These are phyloP conservation scores for Penicillium sp. DNA, from an alignment of 2,329 filamentous ascomycete genomes.

Conservation along the genomic window DNA sequence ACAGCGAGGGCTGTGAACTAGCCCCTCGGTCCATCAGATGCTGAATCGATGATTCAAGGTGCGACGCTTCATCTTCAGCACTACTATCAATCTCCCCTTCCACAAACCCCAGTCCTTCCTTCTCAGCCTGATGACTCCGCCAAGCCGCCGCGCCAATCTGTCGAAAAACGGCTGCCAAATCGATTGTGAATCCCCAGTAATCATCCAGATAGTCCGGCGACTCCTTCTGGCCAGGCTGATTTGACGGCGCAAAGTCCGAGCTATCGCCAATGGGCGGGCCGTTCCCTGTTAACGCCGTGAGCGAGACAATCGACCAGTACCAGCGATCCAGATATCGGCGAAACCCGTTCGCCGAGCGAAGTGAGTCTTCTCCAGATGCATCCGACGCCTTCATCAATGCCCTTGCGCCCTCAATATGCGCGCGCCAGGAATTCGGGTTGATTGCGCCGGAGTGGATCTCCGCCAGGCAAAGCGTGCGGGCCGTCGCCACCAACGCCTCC, in stretches of 20 bases:
- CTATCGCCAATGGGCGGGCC: conserved; percentile 39
- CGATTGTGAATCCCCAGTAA: conserved; percentile 48
- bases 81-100: conserved; percentile 26
- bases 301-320: conserved; percentile 48
- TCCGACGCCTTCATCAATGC: conserved; percentile 39
- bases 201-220: conserved; percentile 45
- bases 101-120: conserved; percentile 12
- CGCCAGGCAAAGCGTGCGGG: conserved; percentile 48
- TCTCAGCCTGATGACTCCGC: conserved; percentile 30
- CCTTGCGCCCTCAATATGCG: conserved; percentile 48
- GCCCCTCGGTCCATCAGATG: conserved; percentile 39
- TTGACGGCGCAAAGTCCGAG: conserved; percentile 20
- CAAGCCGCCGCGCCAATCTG: conserved; percentile 44
- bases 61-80: conserved; percentile 33
- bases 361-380: conserved; percentile 24
- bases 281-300: conserved; percentile 46
- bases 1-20: conserved; percentile 36
- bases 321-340: conserved; percentile 45
- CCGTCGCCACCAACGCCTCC: conserved; percentile 46
- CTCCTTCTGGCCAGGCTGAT: conserved; percentile 14
- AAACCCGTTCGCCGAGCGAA: conserved; percentile 35
- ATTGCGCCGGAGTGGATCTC: conserved; percentile 48
- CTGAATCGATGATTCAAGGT: conserved; percentile 39
- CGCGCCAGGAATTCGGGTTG: conserved; percentile 47
- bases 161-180: conserved; percentile 43